Base-by-base conservation (phyloP, 257 asterid genomes). In the Gentiana macrophylla region DNA sequence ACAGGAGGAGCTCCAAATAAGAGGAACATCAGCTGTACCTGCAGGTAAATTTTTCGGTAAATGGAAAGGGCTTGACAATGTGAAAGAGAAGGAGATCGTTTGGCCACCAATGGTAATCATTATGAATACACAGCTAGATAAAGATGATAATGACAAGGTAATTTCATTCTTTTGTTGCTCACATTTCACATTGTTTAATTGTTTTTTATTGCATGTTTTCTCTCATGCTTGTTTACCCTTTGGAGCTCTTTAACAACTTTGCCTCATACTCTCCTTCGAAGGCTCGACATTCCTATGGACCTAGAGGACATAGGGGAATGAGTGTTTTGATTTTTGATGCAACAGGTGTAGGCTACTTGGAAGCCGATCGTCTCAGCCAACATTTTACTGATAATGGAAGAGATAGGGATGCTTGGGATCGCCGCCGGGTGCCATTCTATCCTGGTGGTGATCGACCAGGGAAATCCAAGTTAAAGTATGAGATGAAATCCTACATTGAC, bases 401-500 rank as follows among this genome's bases (percentile, higher is more conserved):
- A 61, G 80, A 63, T 44, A 66, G 71, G 56, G 64, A 61, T 32
- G 73, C 80, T 6, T 74, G 80, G 80, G 77, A 70, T 5, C 58
- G 45, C 35, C 2, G 12, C 2, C 32, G 59, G 46, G 52, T 49
- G 12, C 53, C 51, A n/a, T 66, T 60, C 38, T 63, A 32, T 63
- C 48, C 74, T 52, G 80, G 77, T 49, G 77, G 71, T 8, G 56
- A 63, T 36, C 76, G 80, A 9, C 66, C 56, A 86, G 95, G 84
- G 12, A 86, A 82, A 75, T 24, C 87, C 2, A 82, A 77, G 50
- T 67, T 81, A 74, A 86, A 76, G 62, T 86, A 46, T 59, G 89
- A 86, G 48, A 71, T 84, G 55, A 59, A 47, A 5, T 87, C 89
- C 1, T 73, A 80, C 41, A 70, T 69, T 44, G 87, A 87, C 59